phyloP scores from a whole-genome alignment of 352 stramenopile species.

The Globisporangium cystogenes region DNA sequence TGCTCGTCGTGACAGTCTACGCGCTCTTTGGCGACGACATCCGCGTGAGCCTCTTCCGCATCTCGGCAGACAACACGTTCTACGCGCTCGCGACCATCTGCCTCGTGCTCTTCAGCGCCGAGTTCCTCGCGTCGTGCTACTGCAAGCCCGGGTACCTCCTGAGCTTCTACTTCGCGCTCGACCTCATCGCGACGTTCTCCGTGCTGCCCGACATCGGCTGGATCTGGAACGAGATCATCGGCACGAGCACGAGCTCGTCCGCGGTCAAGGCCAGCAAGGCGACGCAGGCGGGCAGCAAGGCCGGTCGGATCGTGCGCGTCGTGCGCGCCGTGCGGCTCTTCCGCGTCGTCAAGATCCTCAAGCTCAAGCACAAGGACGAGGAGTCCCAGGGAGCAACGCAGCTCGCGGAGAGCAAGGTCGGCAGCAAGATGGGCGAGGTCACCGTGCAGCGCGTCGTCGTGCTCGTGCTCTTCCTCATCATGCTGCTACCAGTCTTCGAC shows the following conservation, averaged over 20 bases:
- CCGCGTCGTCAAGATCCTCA: slow-evolving; percentile 83
- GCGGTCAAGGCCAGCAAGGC: slow-evolving; percentile 68
- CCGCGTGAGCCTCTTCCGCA: slow-evolving; percentile 65
- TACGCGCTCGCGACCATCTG: slow-evolving; percentile 82
- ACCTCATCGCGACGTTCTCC: slow-evolving; percentile 82
- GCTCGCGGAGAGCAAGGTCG: slow-evolving; percentile 86
- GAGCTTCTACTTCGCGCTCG: slow-evolving; percentile 91
- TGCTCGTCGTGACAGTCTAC: slow-evolving; percentile 91
- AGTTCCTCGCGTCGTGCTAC: slow-evolving; percentile 83
- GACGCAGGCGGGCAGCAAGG: slow-evolving; percentile 68
- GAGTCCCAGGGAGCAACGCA: slow-evolving; percentile 20
- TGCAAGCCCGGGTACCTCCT: slow-evolving; percentile 71
- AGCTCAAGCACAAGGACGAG: slow-evolving; percentile 73
- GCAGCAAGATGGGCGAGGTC: slow-evolving; percentile 86
- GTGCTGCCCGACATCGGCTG: slow-evolving; percentile 83
- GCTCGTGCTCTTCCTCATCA: slow-evolving; percentile 86
- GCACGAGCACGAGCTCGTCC: slow-evolving; percentile 30
- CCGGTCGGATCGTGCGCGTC: slow-evolving; percentile 81
- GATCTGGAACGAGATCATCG: slow-evolving; percentile 73
- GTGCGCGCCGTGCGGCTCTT: slow-evolving; percentile 80
- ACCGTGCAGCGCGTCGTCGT: slow-evolving; percentile 84
- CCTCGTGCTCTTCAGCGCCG: slow-evolving; percentile 83
- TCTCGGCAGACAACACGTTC: slow-evolving; percentile 77
- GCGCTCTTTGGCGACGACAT: slow-evolving; percentile 92
- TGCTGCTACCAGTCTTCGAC: slow-evolving; percentile 86